A percentile compares a stretch with the other conserved stretches of the same genome.
These are phyloP conservation scores for Capronia coronata DNA, from an alignment of 2,329 filamentous ascomycete genomes.

Conservation along the genomic window DNA sequence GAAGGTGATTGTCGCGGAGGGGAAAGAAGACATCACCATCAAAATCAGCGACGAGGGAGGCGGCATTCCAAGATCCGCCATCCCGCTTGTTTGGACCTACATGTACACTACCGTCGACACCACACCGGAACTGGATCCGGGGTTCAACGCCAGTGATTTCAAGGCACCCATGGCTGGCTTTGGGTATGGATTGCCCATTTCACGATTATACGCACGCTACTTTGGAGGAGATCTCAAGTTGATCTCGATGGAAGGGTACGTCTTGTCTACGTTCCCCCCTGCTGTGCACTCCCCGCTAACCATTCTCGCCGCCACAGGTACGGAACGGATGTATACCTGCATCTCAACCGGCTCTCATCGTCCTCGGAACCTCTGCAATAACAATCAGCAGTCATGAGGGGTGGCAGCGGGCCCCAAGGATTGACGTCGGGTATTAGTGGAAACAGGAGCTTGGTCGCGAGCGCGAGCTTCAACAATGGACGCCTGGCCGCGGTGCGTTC, in stretches of 20 bases:
- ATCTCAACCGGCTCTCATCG: slow-evolving; percentile 89
- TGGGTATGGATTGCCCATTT: slow-evolving; percentile 94
- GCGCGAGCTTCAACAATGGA: slow-evolving; percentile 31
- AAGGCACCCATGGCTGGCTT: slow-evolving; percentile 99
- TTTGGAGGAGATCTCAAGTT: slow-evolving; percentile 96
- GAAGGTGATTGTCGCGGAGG: slow-evolving; percentile 95
- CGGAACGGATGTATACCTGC: slow-evolving; percentile 96
- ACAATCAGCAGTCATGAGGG: slow-evolving; percentile 65
- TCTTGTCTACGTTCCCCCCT: slow-evolving; percentile 3
- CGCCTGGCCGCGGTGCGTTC: slow-evolving; percentile 55
- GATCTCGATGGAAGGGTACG: slow-evolving; percentile 98
- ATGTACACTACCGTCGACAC: slow-evolving; percentile 99
- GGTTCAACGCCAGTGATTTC: slow-evolving; percentile 98
- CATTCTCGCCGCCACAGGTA: slow-evolving; percentile 55
- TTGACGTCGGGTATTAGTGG: slow-evolving; percentile 34
- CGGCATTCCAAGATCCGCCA: slow-evolving; percentile 84
- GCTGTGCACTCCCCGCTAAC: slow-evolving; percentile 13
- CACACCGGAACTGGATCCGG: slow-evolving; percentile 88
- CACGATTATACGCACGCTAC: slow-evolving; percentile 86
- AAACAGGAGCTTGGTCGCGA: background rate
- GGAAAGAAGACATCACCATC: slow-evolving; percentile 97
- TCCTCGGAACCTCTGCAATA: slow-evolving; percentile 97
- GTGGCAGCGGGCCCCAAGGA: slow-evolving; percentile 47
- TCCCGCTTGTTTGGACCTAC: slow-evolving; percentile 98
- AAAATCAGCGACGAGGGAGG: slow-evolving; percentile 96